phyloP scores from a whole-genome alignment of 306 rosid genomes.

The Pterocarpus santalinus region DNA sequence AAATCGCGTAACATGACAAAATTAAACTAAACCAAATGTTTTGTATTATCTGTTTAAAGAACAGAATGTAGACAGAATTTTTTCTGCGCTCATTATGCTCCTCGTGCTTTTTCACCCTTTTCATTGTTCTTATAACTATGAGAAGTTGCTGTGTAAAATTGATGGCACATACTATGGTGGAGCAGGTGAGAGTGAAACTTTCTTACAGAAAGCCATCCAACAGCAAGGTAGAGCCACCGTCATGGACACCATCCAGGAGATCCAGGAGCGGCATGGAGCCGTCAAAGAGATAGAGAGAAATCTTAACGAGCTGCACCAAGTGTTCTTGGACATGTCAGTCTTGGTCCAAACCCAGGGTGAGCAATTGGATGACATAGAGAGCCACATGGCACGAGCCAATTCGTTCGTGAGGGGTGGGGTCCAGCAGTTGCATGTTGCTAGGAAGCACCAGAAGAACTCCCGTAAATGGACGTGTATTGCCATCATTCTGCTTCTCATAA shows the following conservation, averaged over 20 bases:
- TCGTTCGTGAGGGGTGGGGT: slow-evolving; percentile 73
- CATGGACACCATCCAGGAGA: slow-evolving; percentile 82
- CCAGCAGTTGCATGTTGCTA: slow-evolving; percentile 63
- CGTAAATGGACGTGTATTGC: slow-evolving; percentile 69
- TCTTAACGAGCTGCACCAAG: slow-evolving; percentile 87
- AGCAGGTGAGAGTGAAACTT: slow-evolving; percentile 91
- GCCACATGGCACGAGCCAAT: slow-evolving; percentile 74
- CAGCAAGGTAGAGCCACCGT: slow-evolving; percentile 82
- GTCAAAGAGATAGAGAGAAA: slow-evolving; percentile 83
- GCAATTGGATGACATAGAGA: slow-evolving; percentile 85
- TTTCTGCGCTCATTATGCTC: too few species aligned
- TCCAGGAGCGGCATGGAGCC: slow-evolving; percentile 87
- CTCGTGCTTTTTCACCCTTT: background rate
- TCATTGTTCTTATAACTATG: background rate
- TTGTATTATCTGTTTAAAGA: too few species aligned
- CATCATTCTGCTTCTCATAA: slow-evolving; percentile 61
- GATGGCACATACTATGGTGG: slow-evolving; percentile 12
- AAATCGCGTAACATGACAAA: too few species aligned
- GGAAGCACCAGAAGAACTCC: slow-evolving; percentile 63
- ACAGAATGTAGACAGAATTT: too few species aligned
- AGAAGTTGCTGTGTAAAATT: background rate
- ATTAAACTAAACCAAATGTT: too few species aligned
- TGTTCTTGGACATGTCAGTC: slow-evolving; percentile 95
- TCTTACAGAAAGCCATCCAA: slow-evolving; percentile 83
- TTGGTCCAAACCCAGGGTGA: slow-evolving; percentile 83